Evolutionary conservation across 1,139 yeast species (phyloP).

Genomic region (Yamadazyma dendronema): DNA sequence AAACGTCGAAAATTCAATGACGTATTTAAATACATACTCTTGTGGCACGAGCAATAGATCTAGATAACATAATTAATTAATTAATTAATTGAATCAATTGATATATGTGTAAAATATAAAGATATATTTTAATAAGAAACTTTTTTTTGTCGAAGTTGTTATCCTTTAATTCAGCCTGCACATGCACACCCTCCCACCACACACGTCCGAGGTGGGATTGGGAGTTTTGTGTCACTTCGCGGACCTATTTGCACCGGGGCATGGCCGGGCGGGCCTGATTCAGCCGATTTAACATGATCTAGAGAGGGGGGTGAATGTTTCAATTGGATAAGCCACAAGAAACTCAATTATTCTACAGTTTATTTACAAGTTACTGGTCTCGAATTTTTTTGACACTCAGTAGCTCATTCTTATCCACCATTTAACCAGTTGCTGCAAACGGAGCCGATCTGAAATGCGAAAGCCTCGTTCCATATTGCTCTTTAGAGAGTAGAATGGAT

Average conservation of each 20-base stretch:
- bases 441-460: not conserved
- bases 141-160: conserved; percentile 6
- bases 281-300: too few species aligned
- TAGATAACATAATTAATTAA: conserved; percentile 15
- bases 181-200: conserved; percentile 1
- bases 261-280: not conserved
- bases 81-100: conserved; percentile 4
- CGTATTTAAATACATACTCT: conserved; percentile 33
- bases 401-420: too few species aligned
- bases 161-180: conserved; percentile 4
- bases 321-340: too few species aligned
- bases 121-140: not conserved
- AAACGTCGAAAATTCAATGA: not conserved
- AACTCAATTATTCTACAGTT: too few species aligned
- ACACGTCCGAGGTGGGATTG: conserved; percentile 7
- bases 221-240: conserved; percentile 5
- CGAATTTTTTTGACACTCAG: too few species aligned
- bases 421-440: not conserved
- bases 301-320: too few species aligned
- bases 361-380: too few species aligned
- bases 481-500: too few species aligned
- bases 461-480: not conserved
- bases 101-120: conserved; percentile 3
- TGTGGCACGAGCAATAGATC: conserved; percentile 39
- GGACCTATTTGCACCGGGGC: conserved; percentile 10